Percentiles rank a stretch among this genome's conserved stretches.
These are phyloP conservation scores for Acanthamoeba divionensis DNA, from an alignment of 208 protist genomes.

Conservation along the genomic window DNA sequence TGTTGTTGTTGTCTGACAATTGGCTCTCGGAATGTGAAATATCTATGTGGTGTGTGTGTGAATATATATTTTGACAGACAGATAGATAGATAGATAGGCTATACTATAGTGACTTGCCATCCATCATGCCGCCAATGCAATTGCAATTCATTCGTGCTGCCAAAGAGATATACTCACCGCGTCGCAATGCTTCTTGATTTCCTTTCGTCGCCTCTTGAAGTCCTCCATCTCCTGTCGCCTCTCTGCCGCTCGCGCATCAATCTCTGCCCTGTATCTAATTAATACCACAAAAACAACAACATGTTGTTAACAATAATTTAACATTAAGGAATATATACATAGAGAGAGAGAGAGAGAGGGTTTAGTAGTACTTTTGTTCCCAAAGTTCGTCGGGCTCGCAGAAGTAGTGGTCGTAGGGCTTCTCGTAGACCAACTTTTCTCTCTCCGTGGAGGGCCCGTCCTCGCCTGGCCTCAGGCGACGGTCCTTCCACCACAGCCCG, in stretches of 20 bases:
- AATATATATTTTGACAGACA: neutral
- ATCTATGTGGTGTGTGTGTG: too few relatives aligned
- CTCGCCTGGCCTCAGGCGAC: neutral
- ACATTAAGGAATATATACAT: neutral
- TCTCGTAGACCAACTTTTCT: slow-evolving; percentile 1
- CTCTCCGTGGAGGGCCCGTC: neutral
- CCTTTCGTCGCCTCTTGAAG: neutral
- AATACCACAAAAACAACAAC: neutral
- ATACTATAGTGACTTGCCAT: neutral
- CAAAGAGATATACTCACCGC: neutral
- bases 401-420: slow-evolving; percentile 52
- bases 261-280: slow-evolving; percentile 11
- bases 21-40: too few relatives aligned
- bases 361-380: neutral
- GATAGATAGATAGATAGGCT: neutral
- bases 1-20: too few relatives aligned
- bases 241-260: neutral
- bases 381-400: slow-evolving; percentile 34
- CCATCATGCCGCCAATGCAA: too few relatives aligned
- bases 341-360: neutral
- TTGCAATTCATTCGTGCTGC: too few relatives aligned
- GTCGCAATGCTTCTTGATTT: slow-evolving; percentile 27
- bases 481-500: slow-evolving; percentile 49
- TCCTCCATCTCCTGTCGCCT: neutral
- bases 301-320: neutral